Evolutionary conservation across 768 basidiomycete species (phyloP), one percentile per base, ranked within the genome.

Genomic region (Astraeus odoratus): DNA sequence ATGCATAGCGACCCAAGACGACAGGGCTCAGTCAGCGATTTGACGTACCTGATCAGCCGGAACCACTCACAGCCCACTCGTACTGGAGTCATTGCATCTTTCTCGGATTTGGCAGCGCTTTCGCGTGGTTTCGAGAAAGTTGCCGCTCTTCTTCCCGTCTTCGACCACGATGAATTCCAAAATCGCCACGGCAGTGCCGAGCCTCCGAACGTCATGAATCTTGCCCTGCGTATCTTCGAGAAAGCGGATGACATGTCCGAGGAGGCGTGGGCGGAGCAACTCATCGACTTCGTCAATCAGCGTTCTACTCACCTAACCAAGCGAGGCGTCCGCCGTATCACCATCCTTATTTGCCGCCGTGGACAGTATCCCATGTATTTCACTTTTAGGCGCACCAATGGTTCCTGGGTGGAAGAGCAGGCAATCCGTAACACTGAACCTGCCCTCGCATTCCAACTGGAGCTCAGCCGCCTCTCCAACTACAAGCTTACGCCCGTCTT

Each of bases 351-450:
- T 51, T 98, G 96, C 70, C 84, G 90, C 40, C 82, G 77, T 46
- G 85, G 86, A 39, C 82, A 87, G 62, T 98, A 98, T 65, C 96
- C 96, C 5, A 79, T 86, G 57, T 98, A 94, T 75, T 91, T 82
- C 72, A 98, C 96, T 40, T 69, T 98, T 13, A 84, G 95, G 45
- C 79, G 83, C 42, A 69, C 72, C 49, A 75, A 79, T 33, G 81
- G 77, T 12, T 63, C 65, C 13, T 99, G 96, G 96, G 77, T 73
- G 39, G 96, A 99, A 74, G 91, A 98, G 63, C 81, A 91, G 62
- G 85, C 93, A 12, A 95, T 99, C 63, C 86, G 96, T 63, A 96
- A 98, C 70, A 93, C 96, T 48, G 96, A 99, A 63, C 96, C 96
- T 18, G 96, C 96, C 20, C 75, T 98, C 33, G 96, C 96, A 24